These are phyloP conservation scores for Penicillium carneum DNA, from an alignment of 2,329 filamentous ascomycete species.

Conservation along the genomic window DNA sequence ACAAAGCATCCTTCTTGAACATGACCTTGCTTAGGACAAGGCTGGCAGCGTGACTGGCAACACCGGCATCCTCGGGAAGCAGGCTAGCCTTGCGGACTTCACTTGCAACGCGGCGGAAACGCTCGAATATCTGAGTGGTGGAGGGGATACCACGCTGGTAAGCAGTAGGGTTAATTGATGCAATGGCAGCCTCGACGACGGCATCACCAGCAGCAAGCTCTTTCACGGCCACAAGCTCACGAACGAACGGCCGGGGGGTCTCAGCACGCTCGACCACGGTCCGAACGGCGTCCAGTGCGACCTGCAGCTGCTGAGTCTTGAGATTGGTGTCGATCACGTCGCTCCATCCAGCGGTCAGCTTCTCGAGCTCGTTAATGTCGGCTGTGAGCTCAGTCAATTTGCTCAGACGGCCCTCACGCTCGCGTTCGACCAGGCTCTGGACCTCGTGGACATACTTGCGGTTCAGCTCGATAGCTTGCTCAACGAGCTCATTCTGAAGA, in stretches of 20 bases:
- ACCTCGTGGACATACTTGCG: slow-evolving; percentile 81
- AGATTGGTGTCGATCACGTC: slow-evolving; percentile 88
- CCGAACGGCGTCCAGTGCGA: slow-evolving; percentile 91
- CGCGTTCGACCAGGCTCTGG: slow-evolving; percentile 80
- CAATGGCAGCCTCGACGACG: slow-evolving; percentile 90
- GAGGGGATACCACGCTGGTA: slow-evolving; percentile 92
- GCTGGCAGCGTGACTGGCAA: slow-evolving; percentile 91
- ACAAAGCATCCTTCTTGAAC: slow-evolving; percentile 90
- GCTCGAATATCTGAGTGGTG: slow-evolving; percentile 84
- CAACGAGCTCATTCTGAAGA: slow-evolving; percentile 81
- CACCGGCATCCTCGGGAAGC: slow-evolving; percentile 89
- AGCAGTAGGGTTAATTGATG: slow-evolving; percentile 90
- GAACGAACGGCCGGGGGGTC: slow-evolving; percentile 82
- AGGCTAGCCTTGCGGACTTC: slow-evolving; percentile 95
- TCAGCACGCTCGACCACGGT: slow-evolving; percentile 78
- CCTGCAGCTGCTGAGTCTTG: slow-evolving; percentile 92
- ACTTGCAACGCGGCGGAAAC: slow-evolving; percentile 88
- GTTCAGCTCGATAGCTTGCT: slow-evolving; percentile 90
- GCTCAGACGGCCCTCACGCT: slow-evolving; percentile 84
- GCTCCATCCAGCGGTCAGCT: slow-evolving; percentile 87
- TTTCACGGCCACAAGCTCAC: slow-evolving; percentile 91
- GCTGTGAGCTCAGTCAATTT: slow-evolving; percentile 81
- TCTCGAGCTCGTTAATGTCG: slow-evolving; percentile 82
- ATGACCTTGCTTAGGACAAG: slow-evolving; percentile 89
- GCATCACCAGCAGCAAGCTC: slow-evolving; percentile 84